A percentile compares a stretch with the other conserved stretches of the same genome.
Evolutionary conservation across 192 early-diverging fungal genomes (phyloP).

Genomic region (Fimicolochytrium jonesii): DNA sequence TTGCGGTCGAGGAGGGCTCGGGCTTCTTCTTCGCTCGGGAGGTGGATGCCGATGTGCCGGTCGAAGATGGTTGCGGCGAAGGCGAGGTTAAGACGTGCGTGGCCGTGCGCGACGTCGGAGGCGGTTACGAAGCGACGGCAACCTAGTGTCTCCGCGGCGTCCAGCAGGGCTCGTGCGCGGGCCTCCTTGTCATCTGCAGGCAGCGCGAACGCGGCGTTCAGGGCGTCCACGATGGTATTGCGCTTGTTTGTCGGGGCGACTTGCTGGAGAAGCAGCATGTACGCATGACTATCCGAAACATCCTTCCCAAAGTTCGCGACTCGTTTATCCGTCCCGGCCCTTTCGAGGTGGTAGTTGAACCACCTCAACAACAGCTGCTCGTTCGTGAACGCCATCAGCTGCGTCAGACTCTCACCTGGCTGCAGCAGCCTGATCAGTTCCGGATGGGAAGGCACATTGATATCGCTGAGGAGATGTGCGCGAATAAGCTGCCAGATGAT

Average conservation of each 20-base stretch:
- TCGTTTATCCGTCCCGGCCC: conserved; percentile 5
- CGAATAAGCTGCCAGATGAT: conserved; percentile 38
- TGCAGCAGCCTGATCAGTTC: conserved; percentile 31
- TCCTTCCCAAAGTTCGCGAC: conserved; percentile 27
- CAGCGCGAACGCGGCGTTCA: background rate
- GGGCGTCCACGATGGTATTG: background rate
- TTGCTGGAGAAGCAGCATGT: conserved; percentile 20
- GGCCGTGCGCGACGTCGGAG: conserved; percentile 7
- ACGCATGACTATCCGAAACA: conserved; percentile 21
- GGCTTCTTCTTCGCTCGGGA: conserved; percentile 27
- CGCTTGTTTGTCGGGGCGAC: conserved; percentile 13
- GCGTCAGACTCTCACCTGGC: conserved; percentile 25
- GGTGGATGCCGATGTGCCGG: conserved; percentile 24
- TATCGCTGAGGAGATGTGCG: conserved; percentile 11
- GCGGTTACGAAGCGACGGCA: conserved; percentile 23
- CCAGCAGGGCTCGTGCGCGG: conserved; percentile 10
- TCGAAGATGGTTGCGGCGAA: conserved; percentile 28
- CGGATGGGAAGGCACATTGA: conserved; percentile 26
- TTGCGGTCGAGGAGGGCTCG: background rate
- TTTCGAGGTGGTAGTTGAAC: conserved; percentile 34
- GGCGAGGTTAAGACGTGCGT: conserved; percentile 18
- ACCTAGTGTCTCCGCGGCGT: conserved; percentile 24
- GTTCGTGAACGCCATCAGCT: conserved; percentile 19
- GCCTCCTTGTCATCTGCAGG: background rate
- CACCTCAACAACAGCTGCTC: conserved; percentile 31